These are phyloP conservation scores for Claviceps quebecensis DNA, from an alignment of 2,329 filamentous ascomycete species.

Conservation along the genomic window DNA sequence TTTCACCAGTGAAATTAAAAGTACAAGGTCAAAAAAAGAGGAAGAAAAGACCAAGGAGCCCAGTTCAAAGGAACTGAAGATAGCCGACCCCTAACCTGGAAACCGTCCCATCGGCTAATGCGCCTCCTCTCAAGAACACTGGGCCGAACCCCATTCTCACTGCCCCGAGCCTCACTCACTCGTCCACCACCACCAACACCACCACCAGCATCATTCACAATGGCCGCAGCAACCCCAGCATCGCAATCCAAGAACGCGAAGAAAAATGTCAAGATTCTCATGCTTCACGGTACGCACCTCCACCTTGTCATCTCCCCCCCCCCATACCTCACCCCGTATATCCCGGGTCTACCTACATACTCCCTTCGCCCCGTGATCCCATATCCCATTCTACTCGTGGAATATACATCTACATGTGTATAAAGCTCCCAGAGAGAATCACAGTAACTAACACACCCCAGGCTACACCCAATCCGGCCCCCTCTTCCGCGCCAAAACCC, in stretches of 20 bases:
- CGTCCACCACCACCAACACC: neutral
- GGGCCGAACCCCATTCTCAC: neutral
- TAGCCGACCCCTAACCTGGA: neutral
- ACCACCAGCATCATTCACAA: neutral
- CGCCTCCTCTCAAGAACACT: neutral
- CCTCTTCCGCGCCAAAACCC: slow-evolving; percentile 77
- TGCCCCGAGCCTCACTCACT: neutral
- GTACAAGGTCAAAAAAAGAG: neutral
- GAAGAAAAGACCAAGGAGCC: too few species aligned
- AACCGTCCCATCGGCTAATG: neutral
- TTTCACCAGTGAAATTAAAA: too few species aligned
- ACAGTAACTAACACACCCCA: slow-evolving; percentile 13
- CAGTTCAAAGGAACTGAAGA: neutral
- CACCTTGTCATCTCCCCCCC: too few species aligned
- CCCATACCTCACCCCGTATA: too few species aligned
- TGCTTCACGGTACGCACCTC: slow-evolving; percentile 51
- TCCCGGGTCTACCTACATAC: too few species aligned
- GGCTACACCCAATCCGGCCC: slow-evolving; percentile 84
- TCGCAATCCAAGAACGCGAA: slow-evolving; percentile 16
- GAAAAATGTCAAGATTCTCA: slow-evolving; percentile 52
- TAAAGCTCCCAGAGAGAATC: too few species aligned
- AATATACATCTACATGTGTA: too few species aligned
- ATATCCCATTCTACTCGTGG: too few species aligned
- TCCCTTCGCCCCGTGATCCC: too few species aligned
- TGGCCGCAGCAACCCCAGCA: neutral